Evolutionary conservation across 2,329 filamentous ascomycete species (phyloP), one percentile per base, ranked within the genome.

Genomic region (Amesomyces nigricolor): DNA sequence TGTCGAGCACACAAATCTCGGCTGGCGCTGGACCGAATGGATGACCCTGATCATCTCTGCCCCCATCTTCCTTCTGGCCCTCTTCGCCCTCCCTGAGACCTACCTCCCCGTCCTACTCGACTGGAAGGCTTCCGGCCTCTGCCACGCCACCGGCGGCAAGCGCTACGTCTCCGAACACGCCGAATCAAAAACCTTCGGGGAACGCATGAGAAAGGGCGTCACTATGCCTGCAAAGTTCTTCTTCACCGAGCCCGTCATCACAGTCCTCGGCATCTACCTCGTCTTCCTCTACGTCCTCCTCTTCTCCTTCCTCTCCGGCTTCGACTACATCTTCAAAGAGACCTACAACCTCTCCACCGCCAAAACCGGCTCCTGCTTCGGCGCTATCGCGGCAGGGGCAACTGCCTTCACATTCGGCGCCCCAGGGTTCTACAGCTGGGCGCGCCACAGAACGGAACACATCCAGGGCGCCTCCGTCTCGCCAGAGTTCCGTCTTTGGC

Each of bases 401-500:
- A 79, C 55, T 70, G 74, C 35, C 56, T 79, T 47, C 64, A 70
- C 53, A 0, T 54, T 71, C 3, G 65, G 74, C 0, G 70, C 79
- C 0, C 78, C 77, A 0, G 53, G 75, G 2, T 66, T 80, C 37
- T 75, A 77, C 61, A 69, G 66, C 26, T 72, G 71, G 64, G 70
- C 74, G 2, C 72, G 74, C 38, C 60, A 65, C 26, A 72, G 75
- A 26, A 72, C 78, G 7, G 65, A 68, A 40, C 68, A 72, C 57
- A 71, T 75, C 11, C 63, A 72, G 6, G 68, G 73, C 1, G 60
- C 63, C 5, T 62, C 66, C 10, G 67, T 81, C 6, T 68, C 74
- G 2, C 79, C 79, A 0, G 80, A 83, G 55, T 76, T 78, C 39
- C 71, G 79, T 5, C 67, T 83, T 0, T 81, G 74, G 71, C 79